phyloP scores from a whole-genome alignment of 2,329 filamentous ascomycete species.

The Penicillium sp. region DNA sequence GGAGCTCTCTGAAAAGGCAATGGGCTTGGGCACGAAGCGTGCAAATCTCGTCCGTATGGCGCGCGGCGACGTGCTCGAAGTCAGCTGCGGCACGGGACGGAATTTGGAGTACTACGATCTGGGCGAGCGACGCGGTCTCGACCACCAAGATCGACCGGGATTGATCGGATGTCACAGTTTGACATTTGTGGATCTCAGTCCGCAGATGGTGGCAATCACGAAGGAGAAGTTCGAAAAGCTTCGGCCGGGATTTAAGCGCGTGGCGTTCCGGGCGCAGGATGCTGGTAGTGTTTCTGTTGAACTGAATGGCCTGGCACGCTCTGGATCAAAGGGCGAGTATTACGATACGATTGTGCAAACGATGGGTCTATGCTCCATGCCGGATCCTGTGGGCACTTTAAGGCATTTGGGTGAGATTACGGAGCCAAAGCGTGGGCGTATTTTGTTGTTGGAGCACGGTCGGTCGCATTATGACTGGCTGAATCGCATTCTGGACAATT shows the following conservation, averaged over 20 bases:
- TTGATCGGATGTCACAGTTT: slow-evolving; percentile 40
- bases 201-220: slow-evolving; percentile 48
- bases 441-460: slow-evolving; percentile 51
- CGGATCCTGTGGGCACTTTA: slow-evolving; percentile 43
- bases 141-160: slow-evolving; percentile 29
- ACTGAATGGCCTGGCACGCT: not conserved
- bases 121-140: slow-evolving; percentile 32
- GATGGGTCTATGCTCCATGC: slow-evolving; percentile 51
- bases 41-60: slow-evolving; percentile 42
- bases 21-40: slow-evolving; percentile 43
- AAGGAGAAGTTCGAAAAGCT: slow-evolving; percentile 42
- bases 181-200: slow-evolving; percentile 50
- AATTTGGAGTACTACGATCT: slow-evolving; percentile 49
- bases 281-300: slow-evolving; percentile 33
- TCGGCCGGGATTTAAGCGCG: slow-evolving; percentile 33
- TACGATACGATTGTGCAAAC: slow-evolving; percentile 52
- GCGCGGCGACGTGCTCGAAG: slow-evolving; percentile 49
- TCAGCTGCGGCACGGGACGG: slow-evolving; percentile 51
- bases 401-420: slow-evolving; percentile 40
- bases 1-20: slow-evolving; percentile 43
- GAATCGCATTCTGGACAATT: slow-evolving; percentile 48
- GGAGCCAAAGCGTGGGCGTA: slow-evolving; percentile 40
- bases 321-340: slow-evolving; percentile 10
- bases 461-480: slow-evolving; percentile 47
- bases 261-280: slow-evolving; percentile 37